A percentile compares a stretch with the other conserved stretches of the same genome.
phyloP scores from a whole-genome alignment of 2,329 filamentous ascomycete species.

The Simplicillium aogashimaense region DNA sequence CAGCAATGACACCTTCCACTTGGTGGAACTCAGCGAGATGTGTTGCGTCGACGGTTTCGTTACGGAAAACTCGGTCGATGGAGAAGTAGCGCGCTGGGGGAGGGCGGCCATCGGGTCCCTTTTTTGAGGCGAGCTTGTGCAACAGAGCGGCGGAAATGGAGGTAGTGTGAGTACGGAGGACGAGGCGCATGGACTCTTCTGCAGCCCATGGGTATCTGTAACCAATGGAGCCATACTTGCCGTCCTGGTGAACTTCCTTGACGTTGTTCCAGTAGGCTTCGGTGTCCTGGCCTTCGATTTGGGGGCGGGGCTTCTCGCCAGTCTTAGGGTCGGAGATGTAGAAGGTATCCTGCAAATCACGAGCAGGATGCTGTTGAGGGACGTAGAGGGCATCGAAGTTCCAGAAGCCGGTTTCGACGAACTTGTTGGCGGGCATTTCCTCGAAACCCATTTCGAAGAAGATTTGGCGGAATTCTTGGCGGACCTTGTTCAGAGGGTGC shows the following conservation, averaged over 20 bases:
- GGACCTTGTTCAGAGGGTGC: constrained; percentile 82
- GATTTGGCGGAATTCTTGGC: constrained; percentile 90
- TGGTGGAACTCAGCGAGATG: constrained; percentile 98
- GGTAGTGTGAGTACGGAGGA: constrained; percentile 93
- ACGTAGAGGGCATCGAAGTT: constrained; percentile 97
- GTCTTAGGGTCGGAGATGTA: constrained; percentile 84
- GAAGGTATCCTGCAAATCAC: constrained; percentile 96
- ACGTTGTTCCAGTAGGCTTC: constrained; percentile 83
- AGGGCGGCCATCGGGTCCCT: constrained; percentile 58
- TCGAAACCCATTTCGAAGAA: constrained; percentile 99
- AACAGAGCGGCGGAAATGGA: constrained; percentile 85
- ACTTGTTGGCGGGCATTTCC: constrained; percentile 93
- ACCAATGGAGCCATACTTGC: constrained; percentile 89
- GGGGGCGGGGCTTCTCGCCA: constrained; percentile 58
- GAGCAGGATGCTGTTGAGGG: constrained; percentile 93
- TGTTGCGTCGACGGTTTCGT: constrained; percentile 93
- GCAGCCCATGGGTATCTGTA: constrained; percentile 92
- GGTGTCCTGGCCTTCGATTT: constrained; percentile 55
- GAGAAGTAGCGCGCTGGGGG: constrained; percentile 88
- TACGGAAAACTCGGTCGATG: constrained; percentile 96
- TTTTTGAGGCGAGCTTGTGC: constrained; percentile 75
- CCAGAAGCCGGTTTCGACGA: constrained; percentile 94
- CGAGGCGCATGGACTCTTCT: constrained; percentile 76
- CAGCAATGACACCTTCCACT: constrained; percentile 95
- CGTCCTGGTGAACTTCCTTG: constrained; percentile 75